A percentile compares a stretch with the other conserved stretches of the same genome.
phyloP scores from a whole-genome alignment of 768 basidiomycete species.

The Tulasnella sp. region DNA sequence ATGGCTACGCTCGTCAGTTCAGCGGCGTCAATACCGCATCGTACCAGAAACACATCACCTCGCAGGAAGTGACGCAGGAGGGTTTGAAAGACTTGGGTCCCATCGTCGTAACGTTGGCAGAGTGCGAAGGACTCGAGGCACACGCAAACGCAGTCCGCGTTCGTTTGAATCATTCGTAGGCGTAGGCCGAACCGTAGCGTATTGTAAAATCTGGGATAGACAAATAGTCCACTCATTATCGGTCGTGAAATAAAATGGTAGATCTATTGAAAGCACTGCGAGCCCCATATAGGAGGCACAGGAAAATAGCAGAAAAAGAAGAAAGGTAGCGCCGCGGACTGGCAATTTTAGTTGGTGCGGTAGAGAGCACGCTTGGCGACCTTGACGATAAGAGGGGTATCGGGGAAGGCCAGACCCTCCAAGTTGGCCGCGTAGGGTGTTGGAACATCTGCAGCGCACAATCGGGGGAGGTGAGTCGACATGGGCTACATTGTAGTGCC shows the following conservation, averaged over 20 bases:
- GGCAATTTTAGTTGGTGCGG: slow-evolving; percentile 56
- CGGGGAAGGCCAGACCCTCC: slow-evolving; percentile 89
- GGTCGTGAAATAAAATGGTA: neutral
- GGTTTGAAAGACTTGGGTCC: slow-evolving; percentile 80
- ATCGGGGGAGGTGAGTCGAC: neutral
- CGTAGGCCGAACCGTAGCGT: neutral
- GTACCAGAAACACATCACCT: slow-evolving; percentile 99
- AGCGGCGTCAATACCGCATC: slow-evolving; percentile 95
- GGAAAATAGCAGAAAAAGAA: neutral
- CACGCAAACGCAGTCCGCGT: slow-evolving; percentile 95
- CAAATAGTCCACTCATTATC: neutral
- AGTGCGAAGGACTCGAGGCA: slow-evolving; percentile 89
- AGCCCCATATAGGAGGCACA: neutral
- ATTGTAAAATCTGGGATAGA: neutral
- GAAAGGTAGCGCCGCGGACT: neutral
- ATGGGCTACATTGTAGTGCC: neutral
- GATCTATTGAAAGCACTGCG: slow-evolving; percentile 5
- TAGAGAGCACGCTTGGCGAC: slow-evolving; percentile 91
- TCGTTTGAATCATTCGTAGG: slow-evolving; percentile 39
- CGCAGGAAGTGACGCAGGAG: slow-evolving; percentile 76
- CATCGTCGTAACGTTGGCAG: slow-evolving; percentile 78
- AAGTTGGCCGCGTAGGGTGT: slow-evolving; percentile 92
- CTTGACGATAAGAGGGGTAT: slow-evolving; percentile 82
- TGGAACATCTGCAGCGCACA: slow-evolving; percentile 55
- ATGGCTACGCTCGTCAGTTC: slow-evolving; percentile 95